Conservation (phyloP, 192 early-diverging fungal species). For the Coemansia sp. region DNA sequence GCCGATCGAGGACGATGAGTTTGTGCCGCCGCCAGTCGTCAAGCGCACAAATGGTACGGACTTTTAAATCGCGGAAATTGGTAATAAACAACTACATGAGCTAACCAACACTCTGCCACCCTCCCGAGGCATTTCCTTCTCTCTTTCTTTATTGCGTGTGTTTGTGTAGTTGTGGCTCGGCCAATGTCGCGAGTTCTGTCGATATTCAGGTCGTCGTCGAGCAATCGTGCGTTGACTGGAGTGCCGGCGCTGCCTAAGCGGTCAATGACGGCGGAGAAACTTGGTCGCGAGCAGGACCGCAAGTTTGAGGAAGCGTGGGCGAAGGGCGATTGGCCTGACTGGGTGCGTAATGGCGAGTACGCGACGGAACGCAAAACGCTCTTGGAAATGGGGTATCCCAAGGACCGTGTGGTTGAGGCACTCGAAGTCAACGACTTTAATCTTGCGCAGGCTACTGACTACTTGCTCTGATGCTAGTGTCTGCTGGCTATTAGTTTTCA, state of each 20-base stretch:
- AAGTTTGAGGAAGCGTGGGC: conserved; percentile 55
- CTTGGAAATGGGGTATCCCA: conserved; percentile 55
- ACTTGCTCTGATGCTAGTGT: conserved; percentile 43
- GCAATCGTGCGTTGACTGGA: conserved; percentile 7
- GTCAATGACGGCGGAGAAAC: conserved; percentile 25
- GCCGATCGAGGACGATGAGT: conserved; percentile 24
- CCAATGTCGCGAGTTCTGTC: conserved; percentile 57
- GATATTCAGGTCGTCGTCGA: conserved; percentile 49
- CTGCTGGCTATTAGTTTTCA: not conserved
- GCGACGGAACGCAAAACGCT: conserved; percentile 42
- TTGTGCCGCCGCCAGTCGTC: conserved; percentile 56
- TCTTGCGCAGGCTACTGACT: conserved; percentile 54
- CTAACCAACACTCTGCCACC: no score
- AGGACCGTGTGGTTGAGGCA: conserved; percentile 58
- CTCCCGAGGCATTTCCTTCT: no score
- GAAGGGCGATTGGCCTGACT: conserved; percentile 51
- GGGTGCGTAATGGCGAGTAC: conserved; percentile 51
- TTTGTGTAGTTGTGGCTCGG: conserved; percentile 46
- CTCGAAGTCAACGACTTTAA: conserved; percentile 60
- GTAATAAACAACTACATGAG: not conserved
- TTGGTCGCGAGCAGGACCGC: conserved; percentile 34
- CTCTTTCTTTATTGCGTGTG: no score
- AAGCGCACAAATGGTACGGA: conserved; percentile 56
- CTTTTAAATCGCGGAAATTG: conserved; percentile 1
- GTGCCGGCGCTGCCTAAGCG: conserved; percentile 22